Evolutionary conservation across 2,329 filamentous ascomycete species (phyloP).

Genomic region (Pseudogymnoascus sp.): DNA sequence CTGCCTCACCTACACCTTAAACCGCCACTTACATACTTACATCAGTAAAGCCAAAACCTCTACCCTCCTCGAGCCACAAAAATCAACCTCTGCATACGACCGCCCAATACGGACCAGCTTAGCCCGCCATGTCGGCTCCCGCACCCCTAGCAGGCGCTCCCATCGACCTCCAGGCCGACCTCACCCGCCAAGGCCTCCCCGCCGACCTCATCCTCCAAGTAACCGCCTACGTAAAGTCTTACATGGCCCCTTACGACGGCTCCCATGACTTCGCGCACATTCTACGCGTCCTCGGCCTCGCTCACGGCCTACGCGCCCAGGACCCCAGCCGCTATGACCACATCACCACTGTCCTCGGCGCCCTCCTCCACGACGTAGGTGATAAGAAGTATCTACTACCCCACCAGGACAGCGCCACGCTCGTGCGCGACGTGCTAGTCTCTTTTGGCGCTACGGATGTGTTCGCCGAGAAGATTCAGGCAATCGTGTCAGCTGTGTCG

Average conservation of each 20-base stretch:
- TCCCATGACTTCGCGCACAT: constrained; percentile 88
- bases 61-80: not conserved
- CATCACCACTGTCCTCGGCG: constrained; percentile 57
- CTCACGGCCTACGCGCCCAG: constrained; percentile 53
- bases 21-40: not conserved
- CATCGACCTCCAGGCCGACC: not conserved
- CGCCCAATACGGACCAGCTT: not conserved
- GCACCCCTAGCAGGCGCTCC: not conserved
- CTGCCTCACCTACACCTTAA: not conserved
- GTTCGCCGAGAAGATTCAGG: constrained; percentile 61
- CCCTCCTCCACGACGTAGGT: constrained; percentile 80
- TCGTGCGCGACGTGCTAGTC: constrained; percentile 49
- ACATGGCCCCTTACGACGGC: constrained; percentile 73
- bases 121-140: not conserved
- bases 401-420: constrained; percentile 48
- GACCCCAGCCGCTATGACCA: constrained; percentile 38
- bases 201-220: constrained; percentile 44
- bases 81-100: not conserved
- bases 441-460: constrained; percentile 47
- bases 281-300: constrained; percentile 67
- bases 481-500: constrained; percentile 68
- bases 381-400: constrained; percentile 48
- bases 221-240: constrained; percentile 57
- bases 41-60: too few relatives aligned
- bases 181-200: not conserved